Percentiles rank a stretch among this genome's conserved stretches.
Conservation (phyloP, 352 stramenopile species). For the Peronosclerospora sorghi region DNA sequence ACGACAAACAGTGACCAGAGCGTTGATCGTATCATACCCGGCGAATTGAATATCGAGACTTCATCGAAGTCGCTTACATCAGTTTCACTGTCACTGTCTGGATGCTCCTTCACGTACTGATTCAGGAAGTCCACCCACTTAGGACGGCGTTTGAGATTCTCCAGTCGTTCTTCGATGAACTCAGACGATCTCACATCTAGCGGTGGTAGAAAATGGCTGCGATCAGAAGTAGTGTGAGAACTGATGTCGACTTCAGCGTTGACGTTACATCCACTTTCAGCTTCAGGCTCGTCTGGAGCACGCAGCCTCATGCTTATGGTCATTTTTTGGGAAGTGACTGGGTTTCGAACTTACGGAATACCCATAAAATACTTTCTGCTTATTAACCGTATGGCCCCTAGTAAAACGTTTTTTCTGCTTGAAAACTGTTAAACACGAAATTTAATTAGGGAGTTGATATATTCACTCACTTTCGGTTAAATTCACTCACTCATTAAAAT, state of each 20-base stretch:
- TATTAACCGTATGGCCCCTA: too few relatives aligned
- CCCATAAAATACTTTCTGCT: too few relatives aligned
- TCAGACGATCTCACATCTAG: constrained; percentile 67
- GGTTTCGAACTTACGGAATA: too few relatives aligned
- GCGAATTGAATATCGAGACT: not conserved
- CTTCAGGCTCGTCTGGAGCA: constrained; percentile 43
- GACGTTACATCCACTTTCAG: constrained; percentile 22
- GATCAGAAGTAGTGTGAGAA: constrained; percentile 9
- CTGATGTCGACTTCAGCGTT: constrained; percentile 3
- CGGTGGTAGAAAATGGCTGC: constrained; percentile 21
- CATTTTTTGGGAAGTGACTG: constrained; percentile 18
- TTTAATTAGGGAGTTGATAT: too few relatives aligned
- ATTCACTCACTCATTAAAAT: too few relatives aligned
- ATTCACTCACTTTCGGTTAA: too few relatives aligned
- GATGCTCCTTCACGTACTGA: constrained; percentile 53
- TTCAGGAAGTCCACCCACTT: constrained; percentile 55
- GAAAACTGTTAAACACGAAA: too few relatives aligned
- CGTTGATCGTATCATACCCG: constrained; percentile 39
- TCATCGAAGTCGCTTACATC: constrained; percentile 26
- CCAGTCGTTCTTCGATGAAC: constrained; percentile 74
- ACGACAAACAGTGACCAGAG: constrained; percentile 46
- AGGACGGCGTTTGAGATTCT: constrained; percentile 75
- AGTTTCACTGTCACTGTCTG: constrained; percentile 27
- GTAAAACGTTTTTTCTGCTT: too few relatives aligned
- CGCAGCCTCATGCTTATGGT: constrained; percentile 38